These are phyloP conservation scores for Perkinsus marinus DNA, from an alignment of 169 alveolate species.

Conservation along the genomic window DNA sequence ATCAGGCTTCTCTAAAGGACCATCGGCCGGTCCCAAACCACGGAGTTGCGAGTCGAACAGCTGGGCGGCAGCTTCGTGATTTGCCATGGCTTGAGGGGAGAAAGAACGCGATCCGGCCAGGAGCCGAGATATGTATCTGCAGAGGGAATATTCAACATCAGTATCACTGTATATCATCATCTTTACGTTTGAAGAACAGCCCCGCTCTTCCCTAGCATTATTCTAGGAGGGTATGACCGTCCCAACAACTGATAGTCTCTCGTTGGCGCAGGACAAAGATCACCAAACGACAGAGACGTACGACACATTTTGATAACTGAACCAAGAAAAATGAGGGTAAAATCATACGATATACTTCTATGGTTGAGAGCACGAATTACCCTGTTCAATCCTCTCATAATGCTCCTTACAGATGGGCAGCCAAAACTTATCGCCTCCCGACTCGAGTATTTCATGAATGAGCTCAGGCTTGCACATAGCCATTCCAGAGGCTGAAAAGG, in stretches of 20 bases:
- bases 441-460: background rate
- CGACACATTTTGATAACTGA: background rate
- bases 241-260: background rate
- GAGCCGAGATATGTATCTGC: background rate
- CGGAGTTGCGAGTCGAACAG: background rate
- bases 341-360: too few relatives aligned
- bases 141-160: background rate
- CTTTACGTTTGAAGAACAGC: background rate
- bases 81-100: background rate
- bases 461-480: background rate
- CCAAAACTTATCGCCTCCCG: background rate
- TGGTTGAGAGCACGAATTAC: background rate
- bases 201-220: background rate
- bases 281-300: background rate
- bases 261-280: background rate
- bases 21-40: background rate
- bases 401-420: background rate
- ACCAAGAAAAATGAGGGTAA: background rate
- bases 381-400: background rate
- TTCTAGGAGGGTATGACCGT: background rate
- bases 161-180: background rate
- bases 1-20: background rate
- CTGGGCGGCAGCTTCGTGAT: background rate
- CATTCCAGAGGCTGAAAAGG: background rate
- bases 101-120: background rate